phyloP scores from a whole-genome alignment of 169 alveolate genomes.

The Amoebophrya sp. region DNA sequence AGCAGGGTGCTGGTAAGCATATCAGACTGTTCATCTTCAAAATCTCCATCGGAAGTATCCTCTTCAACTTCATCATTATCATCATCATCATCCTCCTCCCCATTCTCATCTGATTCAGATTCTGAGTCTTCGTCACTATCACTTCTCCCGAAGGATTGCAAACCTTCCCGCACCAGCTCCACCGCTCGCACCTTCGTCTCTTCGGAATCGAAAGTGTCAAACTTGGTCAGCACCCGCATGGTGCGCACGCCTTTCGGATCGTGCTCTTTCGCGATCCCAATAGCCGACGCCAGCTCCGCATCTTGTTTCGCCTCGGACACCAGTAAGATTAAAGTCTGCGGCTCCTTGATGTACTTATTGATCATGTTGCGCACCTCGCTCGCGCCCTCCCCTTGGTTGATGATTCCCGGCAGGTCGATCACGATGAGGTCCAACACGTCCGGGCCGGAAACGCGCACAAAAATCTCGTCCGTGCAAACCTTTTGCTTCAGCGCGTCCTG shows the following conservation, averaged over 20 bases:
- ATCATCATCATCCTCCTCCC: background rate
- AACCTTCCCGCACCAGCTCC: background rate
- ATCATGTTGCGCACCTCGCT: background rate
- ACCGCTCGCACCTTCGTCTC: background rate
- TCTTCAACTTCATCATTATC: too few relatives aligned
- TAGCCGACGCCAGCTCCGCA: background rate
- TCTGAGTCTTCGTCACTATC: background rate
- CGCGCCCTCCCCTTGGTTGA: background rate
- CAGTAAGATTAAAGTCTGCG: background rate
- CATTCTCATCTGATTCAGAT: background rate
- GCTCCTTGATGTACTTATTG: background rate
- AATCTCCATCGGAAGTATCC: too few relatives aligned
- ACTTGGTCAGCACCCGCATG: background rate
- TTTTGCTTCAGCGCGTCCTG: background rate
- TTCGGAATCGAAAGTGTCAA: background rate
- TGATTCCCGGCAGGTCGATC: background rate
- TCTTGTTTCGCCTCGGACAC: background rate
- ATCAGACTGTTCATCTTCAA: too few relatives aligned
- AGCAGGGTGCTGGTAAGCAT: too few relatives aligned
- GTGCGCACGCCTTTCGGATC: background rate
- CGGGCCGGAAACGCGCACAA: background rate
- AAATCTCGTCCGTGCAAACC: background rate
- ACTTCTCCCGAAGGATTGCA: background rate
- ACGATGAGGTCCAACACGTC: background rate
- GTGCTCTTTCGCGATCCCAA: background rate